phyloP scores from a whole-genome alignment of 2,329 filamentous ascomycete genomes.

The Claviceps sorghi region DNA sequence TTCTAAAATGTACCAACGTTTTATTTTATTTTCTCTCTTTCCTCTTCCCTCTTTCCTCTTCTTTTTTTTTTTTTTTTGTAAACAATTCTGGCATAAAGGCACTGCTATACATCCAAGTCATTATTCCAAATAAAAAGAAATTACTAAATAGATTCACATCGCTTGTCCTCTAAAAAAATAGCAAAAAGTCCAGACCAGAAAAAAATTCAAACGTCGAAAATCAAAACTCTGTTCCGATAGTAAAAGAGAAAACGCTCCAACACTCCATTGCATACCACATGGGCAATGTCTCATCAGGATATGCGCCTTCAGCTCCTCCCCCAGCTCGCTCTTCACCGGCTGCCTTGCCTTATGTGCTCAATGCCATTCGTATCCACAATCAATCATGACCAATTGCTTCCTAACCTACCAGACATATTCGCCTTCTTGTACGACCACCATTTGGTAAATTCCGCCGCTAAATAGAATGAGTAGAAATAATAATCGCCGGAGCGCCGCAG shows the following conservation, averaged over 20 bases:
- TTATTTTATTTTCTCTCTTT: background rate
- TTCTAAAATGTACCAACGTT: background rate
- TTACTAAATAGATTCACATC: background rate
- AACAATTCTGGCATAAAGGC: background rate
- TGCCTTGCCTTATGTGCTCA: background rate
- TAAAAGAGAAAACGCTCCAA: background rate
- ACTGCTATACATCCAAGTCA: background rate
- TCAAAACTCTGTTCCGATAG: background rate
- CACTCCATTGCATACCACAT: background rate
- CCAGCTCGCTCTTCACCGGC: background rate
- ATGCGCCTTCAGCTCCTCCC: background rate
- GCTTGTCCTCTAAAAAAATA: background rate
- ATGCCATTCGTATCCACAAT: background rate
- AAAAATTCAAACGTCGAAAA: too few relatives aligned
- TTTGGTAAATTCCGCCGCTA: background rate
- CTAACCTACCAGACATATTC: background rate
- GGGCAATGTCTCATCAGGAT: background rate
- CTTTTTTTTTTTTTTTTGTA: background rate
- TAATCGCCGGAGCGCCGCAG: background rate
- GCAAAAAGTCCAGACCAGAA: background rate
- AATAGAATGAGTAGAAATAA: constrained; percentile 2
- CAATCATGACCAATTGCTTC: background rate
- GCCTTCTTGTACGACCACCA: background rate
- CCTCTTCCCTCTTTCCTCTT: too few relatives aligned
- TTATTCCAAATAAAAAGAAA: background rate